Conservation (phyloP, 2,329 filamentous ascomycete genomes). For the Penicillium crustosum region DNA sequence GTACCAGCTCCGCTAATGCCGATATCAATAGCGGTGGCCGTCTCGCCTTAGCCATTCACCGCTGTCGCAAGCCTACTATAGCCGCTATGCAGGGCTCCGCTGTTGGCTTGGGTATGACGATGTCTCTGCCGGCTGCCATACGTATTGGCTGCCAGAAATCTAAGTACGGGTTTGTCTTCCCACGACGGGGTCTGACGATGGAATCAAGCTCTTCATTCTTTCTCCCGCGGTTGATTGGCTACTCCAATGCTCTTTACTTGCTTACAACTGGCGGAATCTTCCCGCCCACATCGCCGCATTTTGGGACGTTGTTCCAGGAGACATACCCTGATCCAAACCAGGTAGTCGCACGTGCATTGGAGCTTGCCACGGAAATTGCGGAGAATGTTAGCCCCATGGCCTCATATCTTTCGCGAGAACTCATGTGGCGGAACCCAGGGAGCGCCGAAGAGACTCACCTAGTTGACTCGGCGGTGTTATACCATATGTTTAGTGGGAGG, state of each 20-base stretch:
- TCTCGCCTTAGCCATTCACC: slow-evolving; percentile 3
- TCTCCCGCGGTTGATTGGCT: slow-evolving; percentile 10
- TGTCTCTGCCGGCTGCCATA: slow-evolving; percentile 1
- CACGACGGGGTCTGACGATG: slow-evolving; percentile 10
- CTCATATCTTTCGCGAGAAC: slow-evolving; percentile 5
- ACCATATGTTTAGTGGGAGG: slow-evolving; percentile 12
- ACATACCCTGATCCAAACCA: neutral
- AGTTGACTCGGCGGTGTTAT: slow-evolving; percentile 5
- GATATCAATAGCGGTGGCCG: slow-evolving; percentile 3
- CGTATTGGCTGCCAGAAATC: slow-evolving; percentile 4
- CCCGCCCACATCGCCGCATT: neutral
- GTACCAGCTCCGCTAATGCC: neutral
- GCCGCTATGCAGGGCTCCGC: slow-evolving; percentile 1
- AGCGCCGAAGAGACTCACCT: slow-evolving; percentile 10
- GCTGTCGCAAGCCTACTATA: slow-evolving; percentile 7
- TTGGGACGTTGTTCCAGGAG: slow-evolving; percentile 9
- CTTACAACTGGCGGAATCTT: slow-evolving; percentile 5
- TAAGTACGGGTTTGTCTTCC: slow-evolving; percentile 12
- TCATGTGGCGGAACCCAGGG: slow-evolving; percentile 13
- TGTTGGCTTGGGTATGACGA: slow-evolving; percentile 8
- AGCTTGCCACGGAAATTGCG: slow-evolving; percentile 4
- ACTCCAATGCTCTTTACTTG: slow-evolving; percentile 9
- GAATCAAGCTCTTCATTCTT: slow-evolving; percentile 11
- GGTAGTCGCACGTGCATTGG: slow-evolving; percentile 5
- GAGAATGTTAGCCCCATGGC: slow-evolving; percentile 11